Evolutionary conservation across 352 stramenopile genomes (phyloP), one percentile per base, ranked within the genome.

Genomic region (Thraustochytrium striatum): DNA sequence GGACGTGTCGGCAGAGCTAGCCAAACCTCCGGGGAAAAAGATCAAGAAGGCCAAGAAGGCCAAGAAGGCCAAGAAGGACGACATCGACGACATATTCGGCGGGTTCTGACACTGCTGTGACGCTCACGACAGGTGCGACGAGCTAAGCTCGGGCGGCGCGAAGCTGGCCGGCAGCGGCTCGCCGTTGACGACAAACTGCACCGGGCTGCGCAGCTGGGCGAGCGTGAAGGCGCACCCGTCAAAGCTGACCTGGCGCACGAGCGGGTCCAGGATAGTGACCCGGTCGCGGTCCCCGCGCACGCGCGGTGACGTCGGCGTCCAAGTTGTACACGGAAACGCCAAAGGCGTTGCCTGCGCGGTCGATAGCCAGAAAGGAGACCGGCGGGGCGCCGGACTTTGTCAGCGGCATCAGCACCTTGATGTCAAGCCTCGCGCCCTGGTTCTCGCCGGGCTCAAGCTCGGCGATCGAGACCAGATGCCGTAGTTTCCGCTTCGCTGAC

Each of bases 31-130:
- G 7, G 44, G 1, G 28, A 73, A 75, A 36, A 72, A 73, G 62
- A 32, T 19, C 19, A 73, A 73, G 28, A 72, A 73, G 33, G 25
- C 16, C 16, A 55, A 55, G 47, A 55, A 55, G 47, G 25, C 25
- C 47, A 55, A 55, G 47, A 55, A 25, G 16, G 25, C 16, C 16
- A 32, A 61, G 11, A 50, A 61, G 30, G 50, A 75, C 41, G 65
- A 58, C 35, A 75, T 75, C 30, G 65, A 75, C 28, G 65, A 75
- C 35, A 75, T 75, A 13, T 75, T 75, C 25, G 65, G 44, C 19
- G 65, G 65, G 21, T 28, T 75, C 21, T 75, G 65, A 75, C 19
- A 19, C 5, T 36, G 25, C 53, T 5, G 19, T 9, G 53, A 47
- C 39, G 39, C 13, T 5, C 5, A 47, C 39, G 39, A 5, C 39